A percentile compares a stretch with the other conserved stretches of the same genome.
These are phyloP conservation scores for Malus sieversii DNA, from an alignment of 306 rosid species.

Conservation along the genomic window DNA sequence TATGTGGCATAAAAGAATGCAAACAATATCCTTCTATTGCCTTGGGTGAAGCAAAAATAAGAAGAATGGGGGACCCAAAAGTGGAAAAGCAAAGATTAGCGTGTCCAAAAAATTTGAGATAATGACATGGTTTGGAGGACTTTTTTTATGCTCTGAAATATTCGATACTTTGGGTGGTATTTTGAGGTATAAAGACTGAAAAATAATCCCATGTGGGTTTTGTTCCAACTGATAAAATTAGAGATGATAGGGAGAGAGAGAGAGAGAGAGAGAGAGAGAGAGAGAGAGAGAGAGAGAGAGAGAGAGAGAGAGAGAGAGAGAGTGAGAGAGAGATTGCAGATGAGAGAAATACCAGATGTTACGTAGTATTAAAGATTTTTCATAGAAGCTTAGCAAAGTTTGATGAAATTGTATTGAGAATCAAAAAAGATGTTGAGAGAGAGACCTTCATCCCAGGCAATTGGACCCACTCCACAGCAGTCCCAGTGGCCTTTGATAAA, in stretches of 20 bases:
- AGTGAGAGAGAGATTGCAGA: no score
- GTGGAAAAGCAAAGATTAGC: conserved; percentile 8
- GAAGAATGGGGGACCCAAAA: conserved; percentile 4
- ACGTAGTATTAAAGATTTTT: neutral
- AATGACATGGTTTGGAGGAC: neutral
- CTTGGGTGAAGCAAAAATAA: neutral
- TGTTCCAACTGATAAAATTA: no score
- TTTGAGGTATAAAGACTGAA: no score
- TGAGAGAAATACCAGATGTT: no score
- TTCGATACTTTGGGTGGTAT: no score
- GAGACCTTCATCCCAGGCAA: conserved; percentile 99
- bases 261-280: no score
- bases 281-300: no score
- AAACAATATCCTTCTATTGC: neutral
- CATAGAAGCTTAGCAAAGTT: conserved; percentile 35
- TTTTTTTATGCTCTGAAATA: no score
- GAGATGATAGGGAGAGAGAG: no score
- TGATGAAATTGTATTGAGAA: conserved; percentile 12
- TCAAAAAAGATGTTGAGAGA: conserved; percentile 3
- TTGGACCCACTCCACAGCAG: conserved; percentile 99
- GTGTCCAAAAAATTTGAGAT: neutral
- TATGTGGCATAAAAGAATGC: neutral
- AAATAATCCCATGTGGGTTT: no score
- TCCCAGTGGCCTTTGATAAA: conserved; percentile 99
- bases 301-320: no score